Evolutionary conservation across 1,284 basidiomycete species (phyloP).

Genomic region (Boletellus sp.): DNA sequence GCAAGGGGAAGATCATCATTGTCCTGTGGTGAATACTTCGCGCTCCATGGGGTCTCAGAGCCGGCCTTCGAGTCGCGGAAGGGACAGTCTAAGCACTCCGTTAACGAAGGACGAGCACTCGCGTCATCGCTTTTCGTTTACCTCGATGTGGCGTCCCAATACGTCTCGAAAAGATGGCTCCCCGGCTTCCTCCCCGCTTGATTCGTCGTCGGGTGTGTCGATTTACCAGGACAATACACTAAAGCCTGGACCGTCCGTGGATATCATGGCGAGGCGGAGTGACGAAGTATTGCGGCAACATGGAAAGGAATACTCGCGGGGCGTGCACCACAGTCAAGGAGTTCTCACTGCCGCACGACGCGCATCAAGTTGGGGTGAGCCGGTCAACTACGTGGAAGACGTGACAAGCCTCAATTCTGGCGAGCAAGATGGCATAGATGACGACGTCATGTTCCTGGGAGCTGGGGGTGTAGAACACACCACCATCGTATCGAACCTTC

Average conservation of each 20-base stretch:
- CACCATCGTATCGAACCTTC: conserved; percentile 39
- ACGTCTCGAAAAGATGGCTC: conserved; percentile 22
- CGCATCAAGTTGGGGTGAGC: conserved; percentile 62
- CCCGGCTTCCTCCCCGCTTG: conserved; percentile 29
- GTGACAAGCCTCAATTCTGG: conserved; percentile 51
- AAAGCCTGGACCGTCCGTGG: conserved; percentile 18
- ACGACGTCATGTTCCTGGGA: conserved; percentile 49
- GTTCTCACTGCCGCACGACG: conserved; percentile 43
- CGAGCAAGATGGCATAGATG: conserved; percentile 39
- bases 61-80: conserved; percentile 27
- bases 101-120: conserved; percentile 20
- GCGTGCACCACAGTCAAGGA: conserved; percentile 30
- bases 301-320: conserved; percentile 20
- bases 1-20: conserved; percentile 13
- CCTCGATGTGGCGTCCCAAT: conserved; percentile 25
- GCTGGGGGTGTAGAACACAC: conserved; percentile 50
- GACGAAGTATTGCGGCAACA: conserved; percentile 33
- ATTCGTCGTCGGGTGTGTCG: conserved; percentile 30
- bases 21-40: conserved; percentile 11
- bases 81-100: conserved; percentile 16
- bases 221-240: conserved; percentile 19
- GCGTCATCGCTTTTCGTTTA: conserved; percentile 29
- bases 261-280: conserved; percentile 31
- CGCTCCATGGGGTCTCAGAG: conserved; percentile 18
- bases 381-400: conserved; percentile 45